Percentiles rank a stretch among this genome's conserved stretches.
Evolutionary conservation across 2,329 filamentous ascomycete genomes (phyloP).

Genomic region (Thelonectria blattea): DNA sequence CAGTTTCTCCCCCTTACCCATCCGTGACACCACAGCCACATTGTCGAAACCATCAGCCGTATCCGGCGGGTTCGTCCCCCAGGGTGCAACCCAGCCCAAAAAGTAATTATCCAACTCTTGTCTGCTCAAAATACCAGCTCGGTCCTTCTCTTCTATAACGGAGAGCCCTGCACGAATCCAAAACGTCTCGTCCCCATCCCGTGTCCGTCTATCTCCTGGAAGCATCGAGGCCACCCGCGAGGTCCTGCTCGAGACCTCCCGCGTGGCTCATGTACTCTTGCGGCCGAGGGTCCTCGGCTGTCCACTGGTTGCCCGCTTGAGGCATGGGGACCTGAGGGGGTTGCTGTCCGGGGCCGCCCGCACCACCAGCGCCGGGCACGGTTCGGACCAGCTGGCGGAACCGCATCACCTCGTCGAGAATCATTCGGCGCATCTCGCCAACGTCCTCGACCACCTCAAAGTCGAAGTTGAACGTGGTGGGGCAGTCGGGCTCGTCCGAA

Average conservation of each 20-base stretch:
- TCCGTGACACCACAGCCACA: neutral
- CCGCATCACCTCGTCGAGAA: conserved; percentile 87
- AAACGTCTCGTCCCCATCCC: neutral
- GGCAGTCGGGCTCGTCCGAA: conserved; percentile 92
- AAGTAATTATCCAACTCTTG: conserved; percentile 15
- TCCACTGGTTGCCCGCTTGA: conserved; percentile 59
- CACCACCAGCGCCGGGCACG: conserved; percentile 48
- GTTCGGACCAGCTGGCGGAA: conserved; percentile 74
- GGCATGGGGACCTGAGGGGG: conserved; percentile 59
- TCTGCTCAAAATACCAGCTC: neutral
- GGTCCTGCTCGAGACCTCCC: conserved; percentile 63
- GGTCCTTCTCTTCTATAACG: conserved; percentile 16
- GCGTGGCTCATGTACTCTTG: conserved; percentile 61
- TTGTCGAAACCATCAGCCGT: conserved; percentile 2
- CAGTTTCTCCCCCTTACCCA: conserved; percentile 11
- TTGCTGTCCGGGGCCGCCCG: conserved; percentile 46
- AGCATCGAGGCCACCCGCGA: conserved; percentile 55
- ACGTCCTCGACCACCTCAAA: conserved; percentile 98
- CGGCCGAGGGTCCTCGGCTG: conserved; percentile 63
- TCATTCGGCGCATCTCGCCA: conserved; percentile 94
- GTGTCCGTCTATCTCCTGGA: conserved; percentile 30
- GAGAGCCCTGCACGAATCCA: conserved; percentile 5
- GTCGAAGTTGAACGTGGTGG: conserved; percentile 95
- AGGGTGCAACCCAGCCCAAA: conserved; percentile 3
- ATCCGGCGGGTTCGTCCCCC: neutral